Evolutionary conservation across 345 rosid genomes (phyloP), one percentile per base, ranked within the genome.

Genomic region (Salix koriyanagi): DNA sequence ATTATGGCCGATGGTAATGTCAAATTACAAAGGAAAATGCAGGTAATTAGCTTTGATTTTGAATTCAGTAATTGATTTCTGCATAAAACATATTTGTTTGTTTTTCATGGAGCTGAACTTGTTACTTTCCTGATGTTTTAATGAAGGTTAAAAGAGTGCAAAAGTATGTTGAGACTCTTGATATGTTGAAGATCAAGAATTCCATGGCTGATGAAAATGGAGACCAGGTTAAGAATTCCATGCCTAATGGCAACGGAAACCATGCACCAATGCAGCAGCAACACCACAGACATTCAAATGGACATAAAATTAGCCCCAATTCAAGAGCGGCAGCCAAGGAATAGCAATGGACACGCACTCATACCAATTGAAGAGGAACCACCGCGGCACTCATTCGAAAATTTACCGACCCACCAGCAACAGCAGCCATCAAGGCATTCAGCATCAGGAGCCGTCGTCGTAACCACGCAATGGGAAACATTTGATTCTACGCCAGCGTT

Each of bases 21-120:
- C 9, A 96, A 94, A 85, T 77, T 94, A 79, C 97, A 96, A 76
- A 92, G 98, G 84, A 96, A 96, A 85, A 85, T 91, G 94, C 99
- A 96, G 97, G 99, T 94, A 86, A 21, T 39, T 69, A 37, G 73
- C 34, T 23, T 30, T 69, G 62, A 56, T 56, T 10, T 58, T 58
- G 62, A n/a, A n/a, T 10, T 15, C 69, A 25, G 39, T 61, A 15
- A 32, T 42, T 67, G 39, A 52, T n/a, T 58, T 19, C 58, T 73
- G 65, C 52, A 23, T 26, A 19, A 3, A 15, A 13, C 68, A 25
- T 9, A 3, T 19, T 3, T n/a, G 11, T 41, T 41, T 41, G 12
- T 12, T 48, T 74, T 21, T 70, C 42, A 37, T 34, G 26, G 42
- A 62, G 66, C 32, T 25, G 4, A 15, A 7, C 18, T 52, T 10